Conservation (phyloP, 179 eudicot species). For the Beta lomatogona region DNA sequence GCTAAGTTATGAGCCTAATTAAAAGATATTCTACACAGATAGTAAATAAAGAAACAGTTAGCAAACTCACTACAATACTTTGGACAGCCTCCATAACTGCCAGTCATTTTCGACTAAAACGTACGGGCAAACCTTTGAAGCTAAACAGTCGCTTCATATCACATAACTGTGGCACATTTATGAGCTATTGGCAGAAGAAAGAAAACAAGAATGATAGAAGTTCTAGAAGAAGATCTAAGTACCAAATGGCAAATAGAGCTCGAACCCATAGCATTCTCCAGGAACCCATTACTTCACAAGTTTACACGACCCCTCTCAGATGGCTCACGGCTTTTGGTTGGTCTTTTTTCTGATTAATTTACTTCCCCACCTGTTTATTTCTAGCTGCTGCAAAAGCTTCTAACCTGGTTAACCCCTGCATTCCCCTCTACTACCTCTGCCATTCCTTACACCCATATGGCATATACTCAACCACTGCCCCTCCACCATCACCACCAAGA, state of each 20-base stretch:
- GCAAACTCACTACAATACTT: no score
- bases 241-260: no score
- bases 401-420: background rate
- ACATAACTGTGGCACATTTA: background rate
- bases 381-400: background rate
- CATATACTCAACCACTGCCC: background rate
- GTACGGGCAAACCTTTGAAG: background rate
- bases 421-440: background rate
- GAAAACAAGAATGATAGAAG: no score
- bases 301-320: no score
- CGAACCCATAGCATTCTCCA: no score
- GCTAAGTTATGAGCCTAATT: no score
- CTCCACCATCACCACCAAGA: background rate
- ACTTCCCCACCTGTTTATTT: background rate
- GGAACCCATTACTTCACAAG: no score
- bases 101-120: background rate
- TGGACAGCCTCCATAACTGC: no score
- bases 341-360: background rate
- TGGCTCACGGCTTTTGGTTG: background rate
- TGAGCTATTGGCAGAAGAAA: background rate
- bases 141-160: background rate
- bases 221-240: no score
- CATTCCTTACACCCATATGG: no score
- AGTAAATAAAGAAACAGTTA: no score
- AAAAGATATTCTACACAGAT: no score